Percentiles rank a stretch among this genome's conserved stretches.
Evolutionary conservation across 176 grass and related monocot species (phyloP).

Genomic region (maize (Zea mays)): DNA sequence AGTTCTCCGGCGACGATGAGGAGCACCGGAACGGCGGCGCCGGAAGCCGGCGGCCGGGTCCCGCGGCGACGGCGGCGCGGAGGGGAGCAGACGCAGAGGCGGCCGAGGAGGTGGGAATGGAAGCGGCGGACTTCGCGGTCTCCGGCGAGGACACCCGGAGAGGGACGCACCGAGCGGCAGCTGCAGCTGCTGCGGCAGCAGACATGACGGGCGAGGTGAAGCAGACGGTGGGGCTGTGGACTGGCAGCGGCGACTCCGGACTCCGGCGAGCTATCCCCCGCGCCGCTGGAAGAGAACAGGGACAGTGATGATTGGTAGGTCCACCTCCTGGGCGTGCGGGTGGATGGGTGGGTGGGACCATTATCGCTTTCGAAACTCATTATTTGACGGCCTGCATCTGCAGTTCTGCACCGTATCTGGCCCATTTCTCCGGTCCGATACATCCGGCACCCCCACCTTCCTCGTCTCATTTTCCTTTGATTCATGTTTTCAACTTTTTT

Average conservation of each 20-base stretch:
- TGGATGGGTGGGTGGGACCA: background rate
- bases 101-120: conserved; percentile 12
- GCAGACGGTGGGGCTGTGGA: background rate
- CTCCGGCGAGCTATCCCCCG: background rate
- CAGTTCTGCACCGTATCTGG: background rate
- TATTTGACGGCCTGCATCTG: background rate
- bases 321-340: background rate
- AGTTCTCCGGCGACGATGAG: background rate
- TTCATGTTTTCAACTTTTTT: background rate
- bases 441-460: background rate
- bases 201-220: conserved; percentile 1
- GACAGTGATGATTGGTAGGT: conserved; percentile 16
- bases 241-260: background rate
- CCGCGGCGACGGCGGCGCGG: conserved; percentile 14
- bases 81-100: background rate
- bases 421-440: background rate
- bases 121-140: background rate
- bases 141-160: conserved; percentile 13
- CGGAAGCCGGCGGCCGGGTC: background rate
- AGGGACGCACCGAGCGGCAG: conserved; percentile 27
- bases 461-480: background rate
- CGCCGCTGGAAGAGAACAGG: background rate
- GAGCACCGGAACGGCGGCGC: conserved; percentile 26
- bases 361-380: background rate
- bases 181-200: background rate